Percentiles rank a stretch among this genome's conserved stretches.
phyloP scores from a whole-genome alignment of 257 asterid genomes.

The Striga asiatica region DNA sequence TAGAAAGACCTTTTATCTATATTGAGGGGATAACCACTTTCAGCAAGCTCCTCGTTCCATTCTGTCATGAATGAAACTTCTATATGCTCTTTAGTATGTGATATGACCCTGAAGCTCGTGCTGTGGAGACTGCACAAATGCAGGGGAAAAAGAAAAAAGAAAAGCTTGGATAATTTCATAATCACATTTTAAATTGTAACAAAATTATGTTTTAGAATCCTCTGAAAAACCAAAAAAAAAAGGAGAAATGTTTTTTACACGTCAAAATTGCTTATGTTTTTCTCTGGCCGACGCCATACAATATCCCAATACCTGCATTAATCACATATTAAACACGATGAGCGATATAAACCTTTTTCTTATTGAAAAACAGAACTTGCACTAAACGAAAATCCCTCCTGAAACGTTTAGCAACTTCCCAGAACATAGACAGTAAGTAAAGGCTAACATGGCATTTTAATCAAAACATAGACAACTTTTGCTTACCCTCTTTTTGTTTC shows the following conservation, averaged over 20 bases:
- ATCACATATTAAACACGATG: neutral
- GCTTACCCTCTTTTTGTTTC: slow-evolving; percentile 39
- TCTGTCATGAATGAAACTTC: slow-evolving; percentile 55
- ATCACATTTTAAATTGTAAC: neutral
- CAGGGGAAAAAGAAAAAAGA: neutral
- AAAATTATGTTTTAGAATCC: neutral
- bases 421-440: too few species aligned
- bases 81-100: slow-evolving; percentile 27
- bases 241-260: slow-evolving; percentile 21
- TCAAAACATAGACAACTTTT: neutral
- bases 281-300: slow-evolving; percentile 36
- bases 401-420: too few species aligned
- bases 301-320: slow-evolving; percentile 67
- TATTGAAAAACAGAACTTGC: neutral
- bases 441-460: too few species aligned
- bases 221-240: too few species aligned
- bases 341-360: neutral
- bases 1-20: slow-evolving; percentile 47
- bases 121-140: slow-evolving; percentile 20
- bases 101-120: slow-evolving; percentile 27
- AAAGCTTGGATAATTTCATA: neutral
- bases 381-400: too few species aligned
- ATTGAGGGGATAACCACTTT: slow-evolving; percentile 27
- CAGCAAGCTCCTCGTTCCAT: slow-evolving; percentile 25
- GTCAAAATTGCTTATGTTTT: slow-evolving; percentile 8